Evolutionary conservation across 179 eudicot genomes (phyloP), one percentile per base, ranked within the genome.

Genomic region (Actinidia chinensis): DNA sequence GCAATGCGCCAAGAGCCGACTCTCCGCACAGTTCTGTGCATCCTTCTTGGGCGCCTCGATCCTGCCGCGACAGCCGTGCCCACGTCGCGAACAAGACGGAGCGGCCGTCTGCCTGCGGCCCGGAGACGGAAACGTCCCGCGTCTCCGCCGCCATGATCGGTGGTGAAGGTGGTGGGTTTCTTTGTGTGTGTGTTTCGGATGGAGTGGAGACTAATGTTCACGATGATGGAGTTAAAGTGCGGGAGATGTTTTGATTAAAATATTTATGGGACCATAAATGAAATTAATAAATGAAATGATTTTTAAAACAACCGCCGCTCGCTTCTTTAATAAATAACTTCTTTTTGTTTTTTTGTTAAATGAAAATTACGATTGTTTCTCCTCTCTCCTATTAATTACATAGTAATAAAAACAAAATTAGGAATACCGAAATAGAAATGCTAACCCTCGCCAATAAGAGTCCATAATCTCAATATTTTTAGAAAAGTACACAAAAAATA

Each of bases 41-140:
- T 86, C 87, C 74, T 78, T 84, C 81, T 82, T 86, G 81, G 8
- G 71, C 40, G 3, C 87, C 89, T 1, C 66, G 84, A 84, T 2
- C 85, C 87, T 36, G 74, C 75, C 48, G 54, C 65, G 86, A 76
- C 55, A 77, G 43, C 65, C 75, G 68, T 3, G 8, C n/a, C 68
- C 8, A 84, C 78, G 48, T 84, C 89, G 3, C 68, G 68, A 10
- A 84, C 78, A 0, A 82, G 78, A 42, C 82, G 81, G 78, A 81
- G 84, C 17, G 82, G 71, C 5, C 67, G 69, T 18, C 64, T 48
- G 68, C 80, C 28, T 68, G 69, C 33, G 40, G 52, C 83, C 79
- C 82, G 56, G 43, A 71, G 68, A 12, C 67, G 9, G 13, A n/a
- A 14, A 74, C 40, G n/a, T 50, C n/a, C 77, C 43, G 77, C 64